These are phyloP conservation scores for Gomphus bonarii DNA, from an alignment of 1,284 basidiomycete genomes.

Conservation along the genomic window DNA sequence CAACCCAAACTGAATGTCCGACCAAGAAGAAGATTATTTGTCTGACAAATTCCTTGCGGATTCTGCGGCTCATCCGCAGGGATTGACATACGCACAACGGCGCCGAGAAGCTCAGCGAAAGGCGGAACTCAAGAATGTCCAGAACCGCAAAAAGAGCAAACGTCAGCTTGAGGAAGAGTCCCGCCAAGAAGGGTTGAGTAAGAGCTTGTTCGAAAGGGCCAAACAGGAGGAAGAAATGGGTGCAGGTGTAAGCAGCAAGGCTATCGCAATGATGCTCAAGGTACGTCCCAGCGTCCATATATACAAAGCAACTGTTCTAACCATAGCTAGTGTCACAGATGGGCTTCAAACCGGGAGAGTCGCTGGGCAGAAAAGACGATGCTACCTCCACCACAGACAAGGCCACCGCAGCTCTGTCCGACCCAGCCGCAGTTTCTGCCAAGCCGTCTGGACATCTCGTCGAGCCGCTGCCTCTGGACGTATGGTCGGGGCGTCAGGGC, in stretches of 20 bases:
- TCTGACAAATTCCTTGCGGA: conserved; percentile 71
- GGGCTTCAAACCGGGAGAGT: conserved; percentile 75
- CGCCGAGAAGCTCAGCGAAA: conserved; percentile 52
- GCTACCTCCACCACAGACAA: not conserved
- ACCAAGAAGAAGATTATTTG: conserved; percentile 66
- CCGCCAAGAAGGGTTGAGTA: conserved; percentile 63
- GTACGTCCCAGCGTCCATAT: not conserved
- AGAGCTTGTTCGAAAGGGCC: conserved; percentile 68
- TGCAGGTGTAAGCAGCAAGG: conserved; percentile 46
- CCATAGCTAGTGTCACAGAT: conserved; percentile 28
- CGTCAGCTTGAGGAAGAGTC: conserved; percentile 65
- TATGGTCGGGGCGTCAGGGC: conserved; percentile 72
- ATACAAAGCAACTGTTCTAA: not conserved
- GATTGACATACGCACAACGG: conserved; percentile 56
- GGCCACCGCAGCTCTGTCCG: not conserved
- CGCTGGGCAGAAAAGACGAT: conserved; percentile 39
- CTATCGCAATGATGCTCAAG: conserved; percentile 77
- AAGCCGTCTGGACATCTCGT: conserved; percentile 31
- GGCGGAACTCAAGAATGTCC: conserved; percentile 50
- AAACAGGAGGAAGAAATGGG: conserved; percentile 43
- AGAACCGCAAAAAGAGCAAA: conserved; percentile 49
- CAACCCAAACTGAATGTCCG: conserved; percentile 32
- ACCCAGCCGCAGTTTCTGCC: conserved; percentile 3
- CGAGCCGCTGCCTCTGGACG: conserved; percentile 58
- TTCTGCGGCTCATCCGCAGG: conserved; percentile 22